Conservation (phyloP, 106 monocot species). For the Posidonia australis region DNA sequence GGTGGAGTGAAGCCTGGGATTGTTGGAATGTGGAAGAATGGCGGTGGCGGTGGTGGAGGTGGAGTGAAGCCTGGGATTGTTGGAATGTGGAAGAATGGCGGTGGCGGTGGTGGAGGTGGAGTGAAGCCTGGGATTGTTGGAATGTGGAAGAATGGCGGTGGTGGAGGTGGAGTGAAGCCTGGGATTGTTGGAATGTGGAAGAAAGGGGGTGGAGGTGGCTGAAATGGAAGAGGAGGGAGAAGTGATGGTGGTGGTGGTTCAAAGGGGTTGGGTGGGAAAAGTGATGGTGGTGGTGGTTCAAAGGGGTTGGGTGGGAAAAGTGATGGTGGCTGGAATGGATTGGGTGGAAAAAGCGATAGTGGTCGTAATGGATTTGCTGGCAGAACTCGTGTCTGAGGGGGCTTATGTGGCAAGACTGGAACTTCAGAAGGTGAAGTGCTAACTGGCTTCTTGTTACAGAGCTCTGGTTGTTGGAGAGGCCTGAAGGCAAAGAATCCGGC, state of each 20-base stretch:
- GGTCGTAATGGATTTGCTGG: constrained; percentile 14
- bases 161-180: constrained; percentile 2
- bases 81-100: no score
- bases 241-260: background rate
- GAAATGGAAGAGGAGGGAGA: background rate
- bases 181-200: constrained; percentile 12
- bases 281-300: background rate
- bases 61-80: no score
- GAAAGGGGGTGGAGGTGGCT: no score
- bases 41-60: no score
- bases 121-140: constrained; percentile 4
- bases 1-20: background rate
- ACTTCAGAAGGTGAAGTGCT: background rate
- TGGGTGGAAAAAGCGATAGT: constrained; percentile 15
- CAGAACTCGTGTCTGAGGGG: background rate
- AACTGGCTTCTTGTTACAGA: constrained; percentile 27
- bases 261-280: background rate
- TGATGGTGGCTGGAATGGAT: constrained; percentile 11
- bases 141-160: constrained; percentile 13
- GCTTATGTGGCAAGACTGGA: background rate
- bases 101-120: constrained; percentile 15
- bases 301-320: background rate
- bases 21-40: no score
- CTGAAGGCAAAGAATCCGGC: constrained; percentile 52
- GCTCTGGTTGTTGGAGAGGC: constrained; percentile 32